Evolutionary conservation across 1,284 basidiomycete genomes (phyloP), one percentile per base, ranked within the genome.

Genomic region (Ceratobasidium sp.): DNA sequence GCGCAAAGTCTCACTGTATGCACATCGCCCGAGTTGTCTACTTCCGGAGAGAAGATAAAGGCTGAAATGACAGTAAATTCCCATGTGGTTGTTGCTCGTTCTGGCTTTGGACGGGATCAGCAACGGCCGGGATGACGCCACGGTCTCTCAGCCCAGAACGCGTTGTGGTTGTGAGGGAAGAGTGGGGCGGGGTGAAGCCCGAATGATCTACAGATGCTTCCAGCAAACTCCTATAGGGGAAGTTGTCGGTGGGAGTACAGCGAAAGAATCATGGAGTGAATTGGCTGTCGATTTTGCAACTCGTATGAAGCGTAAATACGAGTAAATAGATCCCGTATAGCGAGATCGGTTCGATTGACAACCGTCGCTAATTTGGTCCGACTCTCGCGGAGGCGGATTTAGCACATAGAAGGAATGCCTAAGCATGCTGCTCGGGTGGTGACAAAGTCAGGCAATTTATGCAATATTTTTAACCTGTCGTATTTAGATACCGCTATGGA

Each of bases 71-170:
- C 44, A 46, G 13, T n/a, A 18, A 28, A 3, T 6, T 20, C 10
- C 40, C 63, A 46, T 44, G 42, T 66, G 63, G 63, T 66, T 66
- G 23, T 66, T 18, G 3, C 42, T 4, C n/a, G 39, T 66, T 40
- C 44, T 46, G 63, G 3, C 56, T 33, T 6, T 49, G n/a, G 53
- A 55, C 18, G 44, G 15, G 63, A 66, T 66, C 63, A 66, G 42
- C 63, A 66, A 66, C 63, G 63, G 63, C 42, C 63, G 61, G 13
- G 56, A 20, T 60, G 56, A 63, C 61, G 63, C 63, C 42, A 49
- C 63, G 44, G 40, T 40, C 18, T 44, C 40, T 28, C 26, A 33
- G 58, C 20, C 33, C 33, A 42, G 39, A 33, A 63, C 13, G 10
- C 20, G n/a, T n/a, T 42, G n/a, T 20, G 3, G 63, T 49, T 49